phyloP scores from a whole-genome alignment of 371 early-diverging fungal species.

The Apophysomyces variabilis region DNA sequence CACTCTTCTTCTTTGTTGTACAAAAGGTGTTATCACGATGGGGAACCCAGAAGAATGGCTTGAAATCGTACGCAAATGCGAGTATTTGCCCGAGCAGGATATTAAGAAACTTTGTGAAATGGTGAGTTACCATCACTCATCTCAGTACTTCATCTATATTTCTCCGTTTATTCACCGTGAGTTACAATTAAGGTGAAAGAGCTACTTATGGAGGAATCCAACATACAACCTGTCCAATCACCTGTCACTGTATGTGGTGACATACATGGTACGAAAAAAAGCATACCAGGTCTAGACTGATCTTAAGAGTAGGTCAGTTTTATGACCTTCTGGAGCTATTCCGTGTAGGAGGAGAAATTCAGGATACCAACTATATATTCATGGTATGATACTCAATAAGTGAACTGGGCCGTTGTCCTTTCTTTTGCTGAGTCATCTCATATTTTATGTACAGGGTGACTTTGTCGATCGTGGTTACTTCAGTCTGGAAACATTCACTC shows the following conservation, averaged over 20 bases:
- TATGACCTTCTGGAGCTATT: slow-evolving; percentile 99
- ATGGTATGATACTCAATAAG: slow-evolving; percentile 67
- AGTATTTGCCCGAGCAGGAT: slow-evolving; percentile 90
- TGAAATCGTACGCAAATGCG: slow-evolving; percentile 73
- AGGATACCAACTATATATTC: slow-evolving; percentile 99
- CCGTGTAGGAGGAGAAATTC: slow-evolving; percentile 96
- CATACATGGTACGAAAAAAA: slow-evolving; percentile 80
- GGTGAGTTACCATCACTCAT: slow-evolving; percentile 38
- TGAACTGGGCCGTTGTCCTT: neutral
- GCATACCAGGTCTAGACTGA: slow-evolving; percentile 1
- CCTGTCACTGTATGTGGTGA: slow-evolving; percentile 99
- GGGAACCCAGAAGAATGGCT: slow-evolving; percentile 70
- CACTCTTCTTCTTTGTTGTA: slow-evolving; percentile 1
- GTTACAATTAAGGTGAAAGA: slow-evolving; percentile 80
- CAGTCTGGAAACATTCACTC: slow-evolving; percentile 98
- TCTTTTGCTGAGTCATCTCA: neutral
- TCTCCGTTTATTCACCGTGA: slow-evolving; percentile 37
- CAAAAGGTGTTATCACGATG: slow-evolving; percentile 38
- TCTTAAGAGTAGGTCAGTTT: slow-evolving; percentile 79
- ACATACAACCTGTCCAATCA: slow-evolving; percentile 93
- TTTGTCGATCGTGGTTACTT: slow-evolving; percentile 99
- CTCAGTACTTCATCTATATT: slow-evolving; percentile 10
- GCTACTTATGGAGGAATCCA: slow-evolving; percentile 93
- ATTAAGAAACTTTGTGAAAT: slow-evolving; percentile 96
- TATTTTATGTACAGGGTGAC: slow-evolving; percentile 74